Evolutionary conservation across 2,329 filamentous ascomycete species (phyloP), one percentile per base, ranked within the genome.

Genomic region (Tetracladium maxilliforme): DNA sequence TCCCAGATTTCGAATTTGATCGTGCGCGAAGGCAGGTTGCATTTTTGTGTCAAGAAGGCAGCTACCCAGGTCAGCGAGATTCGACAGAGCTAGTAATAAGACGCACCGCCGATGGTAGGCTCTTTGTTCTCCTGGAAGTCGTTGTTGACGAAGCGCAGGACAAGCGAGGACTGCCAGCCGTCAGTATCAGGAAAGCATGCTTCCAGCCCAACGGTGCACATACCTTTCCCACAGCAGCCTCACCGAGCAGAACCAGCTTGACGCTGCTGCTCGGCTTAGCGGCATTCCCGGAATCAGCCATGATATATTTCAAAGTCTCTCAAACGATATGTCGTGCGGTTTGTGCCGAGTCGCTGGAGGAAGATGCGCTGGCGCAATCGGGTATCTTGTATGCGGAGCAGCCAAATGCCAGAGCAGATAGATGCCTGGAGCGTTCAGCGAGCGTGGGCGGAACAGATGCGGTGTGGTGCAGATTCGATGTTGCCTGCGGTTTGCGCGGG

Each of bases 91-190:
- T 11, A 17, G n/a, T n/a, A n/a, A n/a, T n/a, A n/a, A n/a, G 24
- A 28, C 66, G 37, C 67, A 92, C 84, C 84, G 65, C 90, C 90
- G 56, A 98, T 98, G 37, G 90, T 98, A 33, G 90, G 90, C 54
- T 98, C 90, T 64, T 95, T 95, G 58, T 95, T 95, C 58, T 95
- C 90, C 62, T 98, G 90, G 47, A 98, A 98, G 56, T 95, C 87
- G 59, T 98, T 90, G 67, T 95, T 95, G 49, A 98, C 90, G 56
- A 98, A 98, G 47, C 90, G 83, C 48, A 98, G 69, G 35, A 98
- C 90, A 30, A 98, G 74, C 22, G 90, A 98, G 24, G 90, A 95
- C 90, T 92, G 44, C 14, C 29, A 26, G n/a, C 8, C 19, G 12
- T 29, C 22, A 29, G 23, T 13, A 18, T 10, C 16, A 10, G 6